Evolutionary conservation across 768 basidiomycete genomes (phyloP).

Genomic region (Lactarius sp.): DNA sequence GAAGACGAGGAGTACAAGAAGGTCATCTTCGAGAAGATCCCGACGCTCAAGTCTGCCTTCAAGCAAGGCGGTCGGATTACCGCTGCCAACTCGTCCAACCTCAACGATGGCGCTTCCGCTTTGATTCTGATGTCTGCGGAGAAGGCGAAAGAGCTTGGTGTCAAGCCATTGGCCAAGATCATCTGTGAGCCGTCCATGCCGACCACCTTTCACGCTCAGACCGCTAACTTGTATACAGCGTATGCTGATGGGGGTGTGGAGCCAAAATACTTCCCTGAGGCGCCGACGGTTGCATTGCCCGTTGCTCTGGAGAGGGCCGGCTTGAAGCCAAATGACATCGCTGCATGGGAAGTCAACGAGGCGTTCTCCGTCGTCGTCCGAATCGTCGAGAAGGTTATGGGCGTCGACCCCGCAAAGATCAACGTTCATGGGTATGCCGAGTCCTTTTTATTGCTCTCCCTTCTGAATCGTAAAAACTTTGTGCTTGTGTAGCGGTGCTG

Average conservation of each 20-base stretch:
- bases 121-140: slow-evolving; percentile 91
- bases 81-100: slow-evolving; percentile 90
- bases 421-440: slow-evolving; percentile 76
- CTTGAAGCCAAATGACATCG: slow-evolving; percentile 75
- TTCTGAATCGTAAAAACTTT: not conserved
- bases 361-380: slow-evolving; percentile 94
- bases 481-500: slow-evolving; percentile 69
- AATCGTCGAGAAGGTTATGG: slow-evolving; percentile 83
- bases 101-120: slow-evolving; percentile 96
- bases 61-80: slow-evolving; percentile 87
- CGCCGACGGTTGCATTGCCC: slow-evolving; percentile 89
- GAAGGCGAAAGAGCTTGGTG: slow-evolving; percentile 85
- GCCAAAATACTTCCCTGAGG: slow-evolving; percentile 95
- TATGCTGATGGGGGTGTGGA: slow-evolving; percentile 97
- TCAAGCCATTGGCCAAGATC: slow-evolving; percentile 91
- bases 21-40: slow-evolving; percentile 91
- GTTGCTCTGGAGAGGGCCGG: slow-evolving; percentile 83
- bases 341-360: slow-evolving; percentile 95
- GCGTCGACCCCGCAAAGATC: slow-evolving; percentile 81
- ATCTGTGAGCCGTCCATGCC: slow-evolving; percentile 59
- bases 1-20: slow-evolving; percentile 99
- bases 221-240: slow-evolving; percentile 44
- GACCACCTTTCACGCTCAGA: slow-evolving; percentile 1
- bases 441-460: slow-evolving; percentile 12
- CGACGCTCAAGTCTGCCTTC: slow-evolving; percentile 84